These are phyloP conservation scores for Chenopodium suecicum DNA, from an alignment of 148 eudicot genomes.

Conservation along the genomic window DNA sequence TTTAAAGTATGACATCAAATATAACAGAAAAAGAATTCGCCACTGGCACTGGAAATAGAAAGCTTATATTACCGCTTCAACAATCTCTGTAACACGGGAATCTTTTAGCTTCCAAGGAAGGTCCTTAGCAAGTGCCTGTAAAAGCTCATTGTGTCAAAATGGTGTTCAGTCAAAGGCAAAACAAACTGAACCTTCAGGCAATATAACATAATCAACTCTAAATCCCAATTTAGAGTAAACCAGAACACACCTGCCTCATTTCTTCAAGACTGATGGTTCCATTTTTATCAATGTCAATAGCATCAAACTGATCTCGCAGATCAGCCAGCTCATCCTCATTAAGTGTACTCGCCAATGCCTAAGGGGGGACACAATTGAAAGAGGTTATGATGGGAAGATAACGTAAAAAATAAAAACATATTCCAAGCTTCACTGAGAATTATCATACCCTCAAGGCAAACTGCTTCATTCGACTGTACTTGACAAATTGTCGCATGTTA, in stretches of 20 bases:
- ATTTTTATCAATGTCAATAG: conserved; percentile 88
- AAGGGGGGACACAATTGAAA: conserved; percentile 15
- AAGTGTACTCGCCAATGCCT: conserved; percentile 93
- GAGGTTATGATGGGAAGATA: not conserved
- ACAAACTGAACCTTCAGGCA: not conserved
- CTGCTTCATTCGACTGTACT: conserved; percentile 88
- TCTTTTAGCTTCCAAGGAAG: conserved; percentile 94
- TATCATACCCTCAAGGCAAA: conserved; percentile 80
- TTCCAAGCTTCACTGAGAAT: conserved; percentile 7
- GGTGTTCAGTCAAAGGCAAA: not conserved
- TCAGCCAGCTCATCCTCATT: conserved; percentile 75
- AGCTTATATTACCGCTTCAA: conserved; percentile 89
- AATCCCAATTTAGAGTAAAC: conserved; percentile 4
- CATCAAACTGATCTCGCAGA: conserved; percentile 91
- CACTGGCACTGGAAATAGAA: not conserved
- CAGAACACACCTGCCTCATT: conserved; percentile 77
- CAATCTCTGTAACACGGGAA: conserved; percentile 77
- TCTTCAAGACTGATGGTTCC: conserved; percentile 93
- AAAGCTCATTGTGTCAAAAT: conserved; percentile 1
- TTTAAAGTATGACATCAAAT: not conserved
- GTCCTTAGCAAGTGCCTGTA: conserved; percentile 93
- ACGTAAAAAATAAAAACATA: not conserved
- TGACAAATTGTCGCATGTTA: conserved; percentile 91
- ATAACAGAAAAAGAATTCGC: not conserved
- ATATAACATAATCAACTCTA: not conserved